Base-by-base conservation (phyloP, 345 rosid species). In the Salix brachista region DNA sequence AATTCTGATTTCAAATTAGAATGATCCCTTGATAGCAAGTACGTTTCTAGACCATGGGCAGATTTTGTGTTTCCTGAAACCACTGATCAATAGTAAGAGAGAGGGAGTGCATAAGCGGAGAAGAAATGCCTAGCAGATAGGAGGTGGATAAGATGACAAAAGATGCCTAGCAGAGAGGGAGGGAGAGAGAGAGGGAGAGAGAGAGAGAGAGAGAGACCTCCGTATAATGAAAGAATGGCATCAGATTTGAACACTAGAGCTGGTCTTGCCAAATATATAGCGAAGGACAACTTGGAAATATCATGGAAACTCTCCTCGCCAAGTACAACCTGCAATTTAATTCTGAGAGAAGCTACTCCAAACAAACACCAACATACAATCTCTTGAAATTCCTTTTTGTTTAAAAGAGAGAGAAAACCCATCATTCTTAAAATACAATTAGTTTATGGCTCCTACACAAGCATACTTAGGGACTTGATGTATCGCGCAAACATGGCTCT, bases 21-120 rank as follows among this genome's bases (percentile, higher is more conserved):
- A 77, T 82, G 84, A 64, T 96, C 99, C 82, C 95, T 89, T 2
- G 98, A 93, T 78, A 85, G 76, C 80, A 96, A 84, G 88, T 86
- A 96, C 0, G 85, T 70, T 83, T 91, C 78, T 65, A 96, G 88
- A 36, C 90, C 84, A 10, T 58, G 79, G 4, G 90, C 90, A 78
- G 46, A 88, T 78, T 86, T 87, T 8, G 71, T 39, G 71, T 92
- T 88, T 77, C 97, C 99, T 94, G 92, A 48, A 88, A 72, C 65
- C 80, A 83, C 54, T 46, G 13, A 69, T 25, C 13, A 48, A 41
- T 5, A n/a, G 50, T 34, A 17, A 26, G 44, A 28, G 9, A 52
- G 6, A 48, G 30, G 6, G 32, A 25, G 34, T n/a, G 68, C 3
- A 37, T 23, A 26, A 19, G 2, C 39, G 28, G 56, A 13, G 7